These are phyloP conservation scores for Sugiyamaella chiloensis DNA, from an alignment of 805 yeast genomes.

Conservation along the genomic window DNA sequence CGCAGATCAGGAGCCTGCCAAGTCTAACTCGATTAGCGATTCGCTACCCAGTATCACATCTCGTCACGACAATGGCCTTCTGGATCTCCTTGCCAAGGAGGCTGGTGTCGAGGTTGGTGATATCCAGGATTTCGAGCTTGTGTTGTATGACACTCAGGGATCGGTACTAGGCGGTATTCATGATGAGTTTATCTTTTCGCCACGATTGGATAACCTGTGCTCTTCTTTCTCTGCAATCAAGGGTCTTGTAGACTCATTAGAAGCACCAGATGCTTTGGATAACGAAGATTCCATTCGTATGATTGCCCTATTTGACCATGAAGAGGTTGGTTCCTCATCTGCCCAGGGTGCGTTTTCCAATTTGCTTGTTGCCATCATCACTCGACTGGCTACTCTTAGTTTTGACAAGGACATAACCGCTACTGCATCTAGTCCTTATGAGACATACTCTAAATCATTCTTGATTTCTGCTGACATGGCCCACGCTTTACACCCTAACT, in stretches of 20 bases:
- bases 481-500: constrained; percentile 95
- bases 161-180: constrained; percentile 83
- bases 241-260: constrained; percentile 57
- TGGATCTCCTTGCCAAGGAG: constrained; percentile 67
- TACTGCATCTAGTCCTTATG: constrained; percentile 23
- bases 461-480: constrained; percentile 93
- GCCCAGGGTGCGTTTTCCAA: constrained; percentile 98
- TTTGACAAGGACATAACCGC: constrained; percentile 37
- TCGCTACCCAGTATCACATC: constrained; percentile 42
- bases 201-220: constrained; percentile 86
- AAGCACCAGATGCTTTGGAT: constrained; percentile 38
- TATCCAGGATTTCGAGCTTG: constrained; percentile 87
- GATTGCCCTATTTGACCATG: constrained; percentile 89
- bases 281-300: constrained; percentile 61
- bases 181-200: constrained; percentile 87
- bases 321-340: constrained; percentile 88
- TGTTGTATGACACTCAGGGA: constrained; percentile 79
- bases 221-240: constrained; percentile 78
- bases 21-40: constrained; percentile 13
- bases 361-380: constrained; percentile 74
- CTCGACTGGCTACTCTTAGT: constrained; percentile 55
- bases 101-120: constrained; percentile 48
- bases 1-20: constrained; percentile 19
- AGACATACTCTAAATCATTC: constrained; percentile 58
- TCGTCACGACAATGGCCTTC: constrained; percentile 73